Evolutionary conservation across 352 stramenopile species (phyloP), one percentile per base, ranked within the genome.

Genomic region (Phytophthora boehmeriae): DNA sequence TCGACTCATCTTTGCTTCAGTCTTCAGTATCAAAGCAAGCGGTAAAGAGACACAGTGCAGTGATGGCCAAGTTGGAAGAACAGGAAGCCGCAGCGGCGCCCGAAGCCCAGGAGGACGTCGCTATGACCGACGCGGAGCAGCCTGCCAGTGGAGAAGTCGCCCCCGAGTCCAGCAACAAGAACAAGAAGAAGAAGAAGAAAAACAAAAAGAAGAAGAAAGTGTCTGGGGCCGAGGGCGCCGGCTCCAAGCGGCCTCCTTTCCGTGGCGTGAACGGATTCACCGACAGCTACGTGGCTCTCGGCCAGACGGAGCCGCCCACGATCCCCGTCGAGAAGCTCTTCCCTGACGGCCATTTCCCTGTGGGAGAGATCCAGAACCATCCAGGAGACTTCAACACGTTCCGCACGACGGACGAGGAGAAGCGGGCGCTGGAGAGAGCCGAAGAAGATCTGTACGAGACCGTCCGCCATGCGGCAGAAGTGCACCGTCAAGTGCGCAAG

Each of bases 281-380:
- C 0, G 95, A 98, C 76, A 98, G 90, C 70, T 98, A 98, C 70
- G 76, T 98, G 70, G 82, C 38, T 32, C 81, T 98, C 32, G 96
- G 96, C 19, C 97, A 99, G 81, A 99, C 97, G 1, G 83, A 98
- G 20, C 96, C 97, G 27, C 96, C 97, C 2, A 92, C 95, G n/a
- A 98, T 98, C 59, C 95, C 96, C 2, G 95, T 90, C 8, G 69
- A 76, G 28, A 71, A 88, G 61, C 71, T 95, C 57, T 93, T 89
- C 63, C 56, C 62, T 1, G 56, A 72, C 14, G 81, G 79, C 17
- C 70, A 81, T 19, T 98, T 93, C 62, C 96, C 96, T 8, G 63
- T 88, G n/a, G 97, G 96, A 0, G 93, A 99, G 71, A 97, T 99
- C 63, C 80, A 96, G 64, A 69, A 86, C 8, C 90, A 99, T 70